phyloP scores from a whole-genome alignment of 441 rosid genomes.

The Rhodomyrtus psidioides region DNA sequence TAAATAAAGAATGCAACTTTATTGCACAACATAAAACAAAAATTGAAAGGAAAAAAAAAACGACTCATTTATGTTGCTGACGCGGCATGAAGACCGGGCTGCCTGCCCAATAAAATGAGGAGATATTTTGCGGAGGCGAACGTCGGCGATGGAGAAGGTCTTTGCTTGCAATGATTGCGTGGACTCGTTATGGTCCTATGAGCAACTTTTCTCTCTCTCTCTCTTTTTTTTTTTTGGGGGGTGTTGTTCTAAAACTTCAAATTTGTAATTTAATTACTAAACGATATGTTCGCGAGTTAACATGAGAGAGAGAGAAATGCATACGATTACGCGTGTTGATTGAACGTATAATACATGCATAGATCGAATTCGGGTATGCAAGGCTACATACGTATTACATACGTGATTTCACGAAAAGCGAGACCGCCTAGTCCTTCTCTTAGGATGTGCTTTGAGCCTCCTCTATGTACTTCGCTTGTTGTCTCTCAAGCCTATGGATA shows the following conservation, averaged over 20 bases:
- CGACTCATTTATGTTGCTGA: background rate
- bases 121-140: background rate
- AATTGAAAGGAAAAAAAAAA: no score
- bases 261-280: no score
- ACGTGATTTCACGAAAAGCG: background rate
- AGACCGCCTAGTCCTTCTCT: background rate
- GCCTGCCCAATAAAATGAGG: background rate
- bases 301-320: background rate
- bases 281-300: no score
- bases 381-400: background rate
- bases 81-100: background rate
- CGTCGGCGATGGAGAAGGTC: background rate
- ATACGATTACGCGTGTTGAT: background rate
- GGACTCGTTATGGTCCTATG: background rate
- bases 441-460: background rate
- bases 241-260: no score
- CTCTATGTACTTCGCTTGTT: background rate
- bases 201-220: no score
- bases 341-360: background rate
- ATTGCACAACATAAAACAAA: background rate
- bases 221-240: no score
- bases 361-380: background rate
- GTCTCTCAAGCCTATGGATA: background rate
- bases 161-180: background rate
- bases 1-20: no score